Conservation (phyloP, 176 grass and related monocot genomes). For the Ananas comosus region DNA sequence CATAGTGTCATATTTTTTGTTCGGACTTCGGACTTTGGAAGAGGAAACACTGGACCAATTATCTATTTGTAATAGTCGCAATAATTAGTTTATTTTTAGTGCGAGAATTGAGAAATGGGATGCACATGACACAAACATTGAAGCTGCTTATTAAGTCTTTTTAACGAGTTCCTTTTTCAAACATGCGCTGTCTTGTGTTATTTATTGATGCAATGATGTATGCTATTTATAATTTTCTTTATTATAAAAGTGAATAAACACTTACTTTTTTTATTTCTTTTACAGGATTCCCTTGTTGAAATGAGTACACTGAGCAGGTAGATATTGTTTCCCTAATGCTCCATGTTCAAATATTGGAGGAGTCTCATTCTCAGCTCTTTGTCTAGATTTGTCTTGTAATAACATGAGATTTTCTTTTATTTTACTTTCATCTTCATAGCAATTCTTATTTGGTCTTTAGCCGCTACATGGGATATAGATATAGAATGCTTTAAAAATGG, state of each 20-base stretch:
- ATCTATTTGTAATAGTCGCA: no score
- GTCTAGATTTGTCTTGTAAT: not conserved
- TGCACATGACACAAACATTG: no score
- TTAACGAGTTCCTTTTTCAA: no score
- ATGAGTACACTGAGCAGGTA: conserved; percentile 13
- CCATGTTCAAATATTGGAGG: not conserved
- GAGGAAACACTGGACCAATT: no score
- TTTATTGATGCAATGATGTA: not conserved
- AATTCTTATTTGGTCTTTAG: not conserved
- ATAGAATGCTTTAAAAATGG: not conserved
- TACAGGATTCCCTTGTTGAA: conserved; percentile 10
- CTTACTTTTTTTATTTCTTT: not conserved
- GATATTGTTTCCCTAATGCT: not conserved
- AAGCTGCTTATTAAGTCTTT: no score
- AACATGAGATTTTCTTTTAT: not conserved
- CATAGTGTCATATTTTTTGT: no score
- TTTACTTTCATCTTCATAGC: not conserved
- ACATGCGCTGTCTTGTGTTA: no score
- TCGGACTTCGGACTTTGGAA: no score
- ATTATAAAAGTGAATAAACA: not conserved
- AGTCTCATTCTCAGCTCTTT: not conserved
- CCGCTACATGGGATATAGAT: not conserved
- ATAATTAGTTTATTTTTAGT: no score
- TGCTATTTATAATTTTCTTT: not conserved
- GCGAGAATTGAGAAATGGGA: no score